Base-by-base conservation (phyloP, 345 rosid genomes). In the Laguncularia racemosa region DNA sequence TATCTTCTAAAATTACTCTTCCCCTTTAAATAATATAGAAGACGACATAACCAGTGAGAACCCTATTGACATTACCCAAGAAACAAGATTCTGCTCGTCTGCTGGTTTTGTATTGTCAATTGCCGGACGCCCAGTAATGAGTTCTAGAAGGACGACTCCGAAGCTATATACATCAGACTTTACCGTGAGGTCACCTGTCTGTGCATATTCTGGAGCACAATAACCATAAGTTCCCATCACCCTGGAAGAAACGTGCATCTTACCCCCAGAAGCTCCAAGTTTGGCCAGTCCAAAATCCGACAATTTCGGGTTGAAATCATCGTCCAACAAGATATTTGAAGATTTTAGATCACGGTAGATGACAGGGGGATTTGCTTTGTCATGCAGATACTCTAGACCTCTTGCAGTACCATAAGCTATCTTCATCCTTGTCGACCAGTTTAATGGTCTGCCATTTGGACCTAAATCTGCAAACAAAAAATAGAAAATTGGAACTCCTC, bases 161-260 rank as follows among this genome's bases (percentile, higher is more conserved):
- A 65, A 65, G 17, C 75, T 71, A 55, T 56, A 71, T 1, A 65
- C 67, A 40, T 71, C 75, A 0, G 74, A 70, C 61, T 70, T 70
- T 53, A 59, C 26, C 9, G 74, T 70, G 16, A 70, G 53, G 13
- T 64, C 52, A 26, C 69, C 69, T 2, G 46, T 14, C 19, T 68
- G 59, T 4, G 69, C 14, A 26, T 59, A 64, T 20, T 70, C 74
- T 5, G 74, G 74, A 16, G 74, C 74, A 5, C 65, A 54, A 43
- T 70, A 70, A 28, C 75, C 75, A 19, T 63, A 70, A 3, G 73
- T 70, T 14, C 73, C 73, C 73, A 70, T 70, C 48, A 61, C 63
- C 50, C 74, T 50, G 13, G 74, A 56, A 4, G 65, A 52, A 14
- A 60, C 52, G 0, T 44, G 60, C 33, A 17, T 47, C 63, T 46